Base-by-base conservation (phyloP, 2,329 filamentous ascomycete species). In the Pseudogymnoascus sp. region DNA sequence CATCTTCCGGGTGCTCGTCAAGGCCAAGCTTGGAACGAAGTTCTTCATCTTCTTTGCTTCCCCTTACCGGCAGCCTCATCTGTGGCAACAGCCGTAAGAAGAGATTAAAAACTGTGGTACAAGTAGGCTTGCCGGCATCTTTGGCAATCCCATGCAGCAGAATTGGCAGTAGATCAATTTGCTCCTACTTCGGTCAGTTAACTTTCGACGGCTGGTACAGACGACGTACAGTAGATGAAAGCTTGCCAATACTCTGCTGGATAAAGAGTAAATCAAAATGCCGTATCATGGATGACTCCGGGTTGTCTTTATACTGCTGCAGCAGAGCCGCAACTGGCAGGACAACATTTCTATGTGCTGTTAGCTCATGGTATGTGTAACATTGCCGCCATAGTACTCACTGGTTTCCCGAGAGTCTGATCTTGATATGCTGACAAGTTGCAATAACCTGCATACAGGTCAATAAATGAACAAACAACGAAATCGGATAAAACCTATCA, bases 221-320 rank as follows among this genome's bases (percentile, higher is more conserved):
- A 84, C 69, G 41, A 63, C 65, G 61, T 62, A 75, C 74, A 14
- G 75, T 72, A 9, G 80, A 73, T 2, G 80, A 78, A 18, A 89
- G 73, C 58, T 86, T 79, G 59, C 81, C 81, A 47, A 90, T 78
- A 38, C 93, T 94, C 71, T 96, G 90, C 70, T 95, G 90, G 37
- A 97, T 88, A 71, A 96, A 96, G 16, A 89, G 81, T 39, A 97
- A 78, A 74, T 97, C 92, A 67, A 97, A 89, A 71, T 96, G 90
- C 65, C 90, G 87, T 65, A 99, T 85, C 37, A 97, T 79, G 1
- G 86, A 78, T 11, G 86, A 87, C 38, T 85, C 79, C 37, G 84
- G 67, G 58, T 73, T 85, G 20, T 89, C 84, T 73, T 95, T 96
- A 79, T 96, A 97, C 73, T 97, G 94, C 67, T 92, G 87, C 60